Evolutionary conservation across 352 stramenopile species (phyloP).

Genomic region (Peronospora farinosa): DNA sequence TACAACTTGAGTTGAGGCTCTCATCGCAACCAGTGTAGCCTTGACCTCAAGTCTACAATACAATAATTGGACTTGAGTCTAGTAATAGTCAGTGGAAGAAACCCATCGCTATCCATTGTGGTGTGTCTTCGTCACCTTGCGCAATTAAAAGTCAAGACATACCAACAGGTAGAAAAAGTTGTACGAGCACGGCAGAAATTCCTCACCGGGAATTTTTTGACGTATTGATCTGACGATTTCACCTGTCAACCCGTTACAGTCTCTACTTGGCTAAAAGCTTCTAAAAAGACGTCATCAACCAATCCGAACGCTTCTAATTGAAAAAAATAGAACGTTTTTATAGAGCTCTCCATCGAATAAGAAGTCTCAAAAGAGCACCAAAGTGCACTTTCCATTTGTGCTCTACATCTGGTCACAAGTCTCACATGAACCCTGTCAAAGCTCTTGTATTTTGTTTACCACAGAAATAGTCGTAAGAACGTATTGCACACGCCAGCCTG

Average conservation of each 20-base stretch:
- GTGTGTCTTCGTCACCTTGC: not conserved
- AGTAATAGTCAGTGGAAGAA: not conserved
- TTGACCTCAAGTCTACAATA: too few relatives aligned
- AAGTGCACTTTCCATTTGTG: slow-evolving; percentile 12
- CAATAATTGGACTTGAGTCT: not conserved
- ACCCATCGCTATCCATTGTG: not conserved
- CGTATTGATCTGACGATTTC: slow-evolving; percentile 7
- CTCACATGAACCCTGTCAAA: slow-evolving; percentile 6
- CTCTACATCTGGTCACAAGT: slow-evolving; percentile 13
- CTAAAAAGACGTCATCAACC: slow-evolving; percentile 9
- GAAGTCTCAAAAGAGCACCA: not conserved
- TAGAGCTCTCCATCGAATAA: slow-evolving; percentile 26
- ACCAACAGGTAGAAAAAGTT: not conserved
- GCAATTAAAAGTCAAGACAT: slow-evolving; percentile 1
- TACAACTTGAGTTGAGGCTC: not conserved
- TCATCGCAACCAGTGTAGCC: too few relatives aligned
- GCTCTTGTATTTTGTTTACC: slow-evolving; percentile 6
- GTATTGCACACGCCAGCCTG: slow-evolving; percentile 29
- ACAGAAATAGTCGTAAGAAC: not conserved
- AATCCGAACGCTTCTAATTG: slow-evolving; percentile 7
- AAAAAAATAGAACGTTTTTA: slow-evolving; percentile 26
- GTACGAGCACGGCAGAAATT: too few relatives aligned
- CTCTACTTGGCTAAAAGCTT: slow-evolving; percentile 6
- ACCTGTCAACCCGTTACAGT: slow-evolving; percentile 11
- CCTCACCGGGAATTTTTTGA: too few relatives aligned